Conservation (phyloP, 257 asterid species). For the Gentiana straminea region DNA sequence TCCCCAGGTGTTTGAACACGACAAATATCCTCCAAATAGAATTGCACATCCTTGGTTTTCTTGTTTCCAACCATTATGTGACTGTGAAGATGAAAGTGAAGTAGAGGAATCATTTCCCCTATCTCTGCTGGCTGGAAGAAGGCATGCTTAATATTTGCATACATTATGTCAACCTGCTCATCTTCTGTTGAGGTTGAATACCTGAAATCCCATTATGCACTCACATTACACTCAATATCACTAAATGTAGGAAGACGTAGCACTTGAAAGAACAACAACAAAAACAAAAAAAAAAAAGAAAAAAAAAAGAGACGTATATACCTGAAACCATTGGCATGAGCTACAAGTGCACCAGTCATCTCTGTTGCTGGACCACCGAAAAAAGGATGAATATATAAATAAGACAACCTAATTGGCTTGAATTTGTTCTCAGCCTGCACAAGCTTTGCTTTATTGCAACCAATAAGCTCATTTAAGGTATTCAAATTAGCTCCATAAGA, state of each 20-base stretch:
- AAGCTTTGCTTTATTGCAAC: conserved; percentile 59
- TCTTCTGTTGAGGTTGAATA: conserved; percentile 54
- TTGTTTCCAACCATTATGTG: conserved; percentile 75
- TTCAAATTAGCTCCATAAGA: conserved; percentile 65
- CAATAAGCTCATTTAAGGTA: no score
- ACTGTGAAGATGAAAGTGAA: conserved; percentile 66
- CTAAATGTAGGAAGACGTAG: background rate
- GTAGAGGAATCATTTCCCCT: conserved; percentile 66
- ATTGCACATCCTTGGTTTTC: conserved; percentile 67
- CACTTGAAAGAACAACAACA: no score
- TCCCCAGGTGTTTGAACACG: conserved; percentile 59
- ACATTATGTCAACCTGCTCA: conserved; percentile 59
- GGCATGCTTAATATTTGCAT: conserved; percentile 51
- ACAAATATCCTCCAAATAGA: conserved; percentile 72
- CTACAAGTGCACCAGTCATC: conserved; percentile 52
- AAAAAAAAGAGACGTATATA: conserved; percentile 7
- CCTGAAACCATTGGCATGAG: conserved; percentile 59
- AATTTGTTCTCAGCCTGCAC: conserved; percentile 46
- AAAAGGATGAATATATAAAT: conserved; percentile 63
- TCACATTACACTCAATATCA: no score
- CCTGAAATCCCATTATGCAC: conserved; percentile 34
- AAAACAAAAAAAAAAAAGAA: no score
- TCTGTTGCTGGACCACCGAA: conserved; percentile 64
- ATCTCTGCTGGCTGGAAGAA: conserved; percentile 84
- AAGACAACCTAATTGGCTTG: conserved; percentile 54